phyloP scores from a whole-genome alignment of 306 rosid genomes.

The Trifolium dubium region DNA sequence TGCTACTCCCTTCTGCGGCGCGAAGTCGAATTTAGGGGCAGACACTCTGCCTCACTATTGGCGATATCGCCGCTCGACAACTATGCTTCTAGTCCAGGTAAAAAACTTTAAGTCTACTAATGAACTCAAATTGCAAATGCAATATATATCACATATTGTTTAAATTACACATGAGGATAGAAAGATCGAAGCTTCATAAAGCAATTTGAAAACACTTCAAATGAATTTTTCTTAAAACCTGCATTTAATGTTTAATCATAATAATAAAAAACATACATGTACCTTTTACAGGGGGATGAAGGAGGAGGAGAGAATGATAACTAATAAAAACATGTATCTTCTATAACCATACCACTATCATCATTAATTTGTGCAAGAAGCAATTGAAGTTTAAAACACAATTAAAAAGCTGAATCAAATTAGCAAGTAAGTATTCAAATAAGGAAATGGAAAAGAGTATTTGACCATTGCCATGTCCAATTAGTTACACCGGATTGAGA shows the following conservation, averaged over 20 bases:
- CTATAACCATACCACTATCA: background rate
- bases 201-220: constrained; percentile 18
- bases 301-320: background rate
- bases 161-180: constrained; percentile 9
- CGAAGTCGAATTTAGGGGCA: too few relatives aligned
- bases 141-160: background rate
- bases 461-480: constrained; percentile 4
- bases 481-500: constrained; percentile 1
- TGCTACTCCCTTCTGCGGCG: too few relatives aligned
- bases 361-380: background rate
- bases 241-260: background rate
- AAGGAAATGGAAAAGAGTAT: constrained; percentile 7
- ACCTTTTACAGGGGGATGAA: background rate
- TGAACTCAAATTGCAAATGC: constrained; percentile 11
- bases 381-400: background rate
- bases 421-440: background rate
- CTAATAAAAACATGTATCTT: constrained; percentile 25
- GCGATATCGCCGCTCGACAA: too few relatives aligned
- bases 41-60: too few relatives aligned
- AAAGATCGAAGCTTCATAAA: background rate
- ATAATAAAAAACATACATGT: background rate
- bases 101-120: background rate
- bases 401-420: background rate
- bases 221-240: constrained; percentile 10
- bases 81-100: background rate